These are phyloP conservation scores for Gynostemma pentaphyllum DNA, from an alignment of 306 rosid species.

Conservation along the genomic window DNA sequence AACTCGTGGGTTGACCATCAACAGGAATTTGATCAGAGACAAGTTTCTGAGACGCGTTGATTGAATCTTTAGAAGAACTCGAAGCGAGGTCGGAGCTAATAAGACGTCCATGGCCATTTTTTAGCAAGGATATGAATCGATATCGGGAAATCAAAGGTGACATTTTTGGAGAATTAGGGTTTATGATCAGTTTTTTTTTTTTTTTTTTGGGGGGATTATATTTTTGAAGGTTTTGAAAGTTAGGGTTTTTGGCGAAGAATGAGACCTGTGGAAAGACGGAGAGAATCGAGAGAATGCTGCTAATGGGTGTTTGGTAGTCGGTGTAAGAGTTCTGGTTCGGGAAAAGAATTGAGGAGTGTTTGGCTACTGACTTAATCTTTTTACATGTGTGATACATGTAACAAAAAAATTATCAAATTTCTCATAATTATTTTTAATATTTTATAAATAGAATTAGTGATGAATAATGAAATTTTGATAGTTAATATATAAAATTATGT, in stretches of 20 bases:
- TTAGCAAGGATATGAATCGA: conserved; percentile 16
- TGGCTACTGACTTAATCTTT: too few relatives aligned
- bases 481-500: too few relatives aligned
- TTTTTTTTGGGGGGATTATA: conserved; percentile 5
- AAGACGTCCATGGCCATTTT: conserved; percentile 23
- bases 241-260: conserved; percentile 24
- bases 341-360: not conserved
- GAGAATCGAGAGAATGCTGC: not conserved
- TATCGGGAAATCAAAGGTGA: conserved; percentile 23
- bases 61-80: conserved; percentile 29
- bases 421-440: too few relatives aligned
- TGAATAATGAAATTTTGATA: too few relatives aligned
- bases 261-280: not conserved
- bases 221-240: not conserved
- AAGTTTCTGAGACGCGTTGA: conserved; percentile 22
- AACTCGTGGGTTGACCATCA: not conserved
- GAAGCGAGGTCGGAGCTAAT: conserved; percentile 35
- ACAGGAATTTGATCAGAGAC: conserved; percentile 18
- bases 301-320: conserved; percentile 17
- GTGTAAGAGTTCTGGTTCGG: not conserved
- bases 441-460: too few relatives aligned
- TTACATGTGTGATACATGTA: too few relatives aligned
- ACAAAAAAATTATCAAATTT: too few relatives aligned
- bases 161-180: conserved; percentile 13
- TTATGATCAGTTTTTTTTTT: conserved; percentile 2